Conservation (phyloP, 352 stramenopile species). For the Thalassiosira sp. region DNA sequence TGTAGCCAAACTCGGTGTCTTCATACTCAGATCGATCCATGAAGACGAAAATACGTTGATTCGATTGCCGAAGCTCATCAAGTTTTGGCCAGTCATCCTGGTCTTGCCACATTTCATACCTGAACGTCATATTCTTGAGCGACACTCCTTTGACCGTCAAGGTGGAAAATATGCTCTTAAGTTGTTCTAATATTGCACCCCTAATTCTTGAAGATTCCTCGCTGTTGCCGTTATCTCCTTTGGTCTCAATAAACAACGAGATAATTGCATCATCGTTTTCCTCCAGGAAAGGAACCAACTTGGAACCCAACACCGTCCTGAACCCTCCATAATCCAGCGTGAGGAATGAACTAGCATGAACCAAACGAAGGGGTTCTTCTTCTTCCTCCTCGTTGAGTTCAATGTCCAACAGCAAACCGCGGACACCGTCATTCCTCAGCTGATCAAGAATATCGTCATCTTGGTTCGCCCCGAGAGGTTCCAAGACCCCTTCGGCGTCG, state of each 20-base stretch:
- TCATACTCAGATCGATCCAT: slow-evolving; percentile 19
- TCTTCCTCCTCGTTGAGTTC: slow-evolving; percentile 1
- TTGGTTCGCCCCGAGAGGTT: slow-evolving; percentile 33
- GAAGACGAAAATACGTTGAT: slow-evolving; percentile 37
- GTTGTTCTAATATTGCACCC: slow-evolving; percentile 9
- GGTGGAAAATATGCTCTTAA: slow-evolving; percentile 12
- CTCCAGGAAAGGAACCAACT: slow-evolving; percentile 41
- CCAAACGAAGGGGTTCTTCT: slow-evolving; percentile 14
- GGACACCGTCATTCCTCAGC: slow-evolving; percentile 16
- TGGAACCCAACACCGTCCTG: slow-evolving; percentile 13
- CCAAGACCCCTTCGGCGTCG: slow-evolving; percentile 9
- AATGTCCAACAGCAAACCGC: slow-evolving; percentile 25
- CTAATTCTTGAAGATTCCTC: slow-evolving; percentile 1
- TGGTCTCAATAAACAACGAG: slow-evolving; percentile 18
- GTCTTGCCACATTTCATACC: slow-evolving; percentile 22
- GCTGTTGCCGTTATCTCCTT: slow-evolving; percentile 2
- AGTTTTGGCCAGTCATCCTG: slow-evolving; percentile 40
- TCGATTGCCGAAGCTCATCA: slow-evolving; percentile 14
- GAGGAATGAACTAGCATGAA: slow-evolving; percentile 6
- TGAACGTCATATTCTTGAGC: slow-evolving; percentile 39
- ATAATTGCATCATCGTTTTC: slow-evolving; percentile 35
- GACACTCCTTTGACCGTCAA: slow-evolving; percentile 15
- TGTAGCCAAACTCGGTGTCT: slow-evolving; percentile 21
- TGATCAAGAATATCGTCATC: slow-evolving; percentile 33
- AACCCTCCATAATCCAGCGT: slow-evolving; percentile 33